phyloP scores from a whole-genome alignment of 2,329 filamentous ascomycete genomes.

The Penicillium sp. region DNA sequence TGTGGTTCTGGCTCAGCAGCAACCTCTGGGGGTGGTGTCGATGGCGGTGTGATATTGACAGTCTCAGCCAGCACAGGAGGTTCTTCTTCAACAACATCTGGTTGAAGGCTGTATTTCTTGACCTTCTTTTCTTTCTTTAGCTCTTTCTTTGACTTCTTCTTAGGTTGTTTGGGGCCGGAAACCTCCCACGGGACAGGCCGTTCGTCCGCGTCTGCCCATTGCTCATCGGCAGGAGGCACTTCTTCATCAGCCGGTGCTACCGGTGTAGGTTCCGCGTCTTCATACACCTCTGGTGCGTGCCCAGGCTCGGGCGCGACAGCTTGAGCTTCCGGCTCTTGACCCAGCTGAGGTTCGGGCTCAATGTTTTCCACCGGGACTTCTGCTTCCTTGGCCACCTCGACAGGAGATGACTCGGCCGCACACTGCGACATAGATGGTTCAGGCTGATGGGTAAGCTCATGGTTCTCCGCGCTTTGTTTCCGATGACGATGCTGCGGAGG shows the following conservation, averaged over 20 bases:
- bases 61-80: slow-evolving; percentile 7
- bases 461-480: background rate
- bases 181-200: background rate
- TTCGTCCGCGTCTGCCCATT: background rate
- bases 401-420: background rate
- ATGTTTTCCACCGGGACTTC: background rate
- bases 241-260: background rate
- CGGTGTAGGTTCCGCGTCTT: slow-evolving; percentile 1
- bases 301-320: background rate
- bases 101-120: slow-evolving; percentile 27
- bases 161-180: background rate
- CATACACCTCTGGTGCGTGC: background rate
- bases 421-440: background rate
- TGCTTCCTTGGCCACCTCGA: background rate
- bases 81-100: slow-evolving; percentile 24
- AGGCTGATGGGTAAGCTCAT: background rate
- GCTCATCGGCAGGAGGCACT: background rate
- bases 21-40: slow-evolving; percentile 34
- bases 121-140: slow-evolving; percentile 31
- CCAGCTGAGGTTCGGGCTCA: background rate
- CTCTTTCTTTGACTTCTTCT: slow-evolving; percentile 27
- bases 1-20: background rate
- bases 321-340: background rate
- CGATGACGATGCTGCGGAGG: slow-evolving; percentile 15
- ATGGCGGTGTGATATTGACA: slow-evolving; percentile 38